Percentiles rank a stretch among this genome's conserved stretches.
These are phyloP conservation scores for Umbelopsis sp. DNA, from an alignment of 192 early-diverging fungal species.

Conservation along the genomic window DNA sequence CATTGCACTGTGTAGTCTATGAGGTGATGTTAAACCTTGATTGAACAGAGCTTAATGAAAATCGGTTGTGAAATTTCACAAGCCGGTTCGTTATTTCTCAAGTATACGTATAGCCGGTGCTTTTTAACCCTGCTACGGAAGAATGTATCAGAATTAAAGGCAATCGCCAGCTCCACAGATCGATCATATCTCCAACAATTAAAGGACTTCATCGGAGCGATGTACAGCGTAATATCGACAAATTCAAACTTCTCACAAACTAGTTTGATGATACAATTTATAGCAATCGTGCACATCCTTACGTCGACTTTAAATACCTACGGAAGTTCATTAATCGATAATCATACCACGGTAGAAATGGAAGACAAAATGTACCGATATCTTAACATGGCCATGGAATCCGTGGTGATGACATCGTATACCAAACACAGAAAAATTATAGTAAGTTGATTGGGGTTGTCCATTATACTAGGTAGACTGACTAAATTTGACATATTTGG, in stretches of 20 bases:
- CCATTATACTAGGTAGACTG: too few species aligned
- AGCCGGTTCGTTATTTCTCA: neutral
- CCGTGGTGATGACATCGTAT: too few species aligned
- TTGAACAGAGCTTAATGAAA: neutral
- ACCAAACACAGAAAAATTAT: too few species aligned
- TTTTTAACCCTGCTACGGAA: neutral
- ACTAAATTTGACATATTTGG: too few species aligned
- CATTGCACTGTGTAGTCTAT: neutral
- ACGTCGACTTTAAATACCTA: neutral
- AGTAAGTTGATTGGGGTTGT: too few species aligned
- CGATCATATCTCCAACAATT: too few species aligned
- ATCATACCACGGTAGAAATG: too few species aligned
- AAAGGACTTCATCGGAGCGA: neutral
- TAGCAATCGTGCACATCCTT: neutral
- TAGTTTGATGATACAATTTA: neutral
- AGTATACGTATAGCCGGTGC: neutral
- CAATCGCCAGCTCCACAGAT: too few species aligned
- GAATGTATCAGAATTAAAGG: neutral
- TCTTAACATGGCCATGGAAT: too few species aligned
- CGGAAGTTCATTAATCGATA: too few species aligned
- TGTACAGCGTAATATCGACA: neutral
- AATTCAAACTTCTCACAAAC: neutral
- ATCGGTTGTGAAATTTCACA: neutral
- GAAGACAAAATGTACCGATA: too few species aligned
- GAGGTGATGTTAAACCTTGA: neutral